These are phyloP conservation scores for Lachnellula cervina DNA, from an alignment of 2,329 filamentous ascomycete species.

Conservation along the genomic window DNA sequence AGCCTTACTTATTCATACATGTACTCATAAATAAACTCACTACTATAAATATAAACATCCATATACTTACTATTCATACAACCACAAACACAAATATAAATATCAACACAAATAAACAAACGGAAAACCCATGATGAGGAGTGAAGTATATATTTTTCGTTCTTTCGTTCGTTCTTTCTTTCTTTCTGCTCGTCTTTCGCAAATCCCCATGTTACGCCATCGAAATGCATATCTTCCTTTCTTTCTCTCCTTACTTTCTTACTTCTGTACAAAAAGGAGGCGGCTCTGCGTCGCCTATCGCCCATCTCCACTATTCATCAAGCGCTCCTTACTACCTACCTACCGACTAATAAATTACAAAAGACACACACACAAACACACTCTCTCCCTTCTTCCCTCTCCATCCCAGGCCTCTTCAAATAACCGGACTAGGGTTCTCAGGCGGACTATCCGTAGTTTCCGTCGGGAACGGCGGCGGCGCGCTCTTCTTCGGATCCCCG, in stretches of 20 bases:
- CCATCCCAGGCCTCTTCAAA: background rate
- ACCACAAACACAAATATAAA: no score
- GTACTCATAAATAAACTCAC: no score
- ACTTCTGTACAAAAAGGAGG: no score
- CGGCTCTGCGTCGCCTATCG: no score
- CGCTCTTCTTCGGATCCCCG: constrained; percentile 47
- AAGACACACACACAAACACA: background rate
- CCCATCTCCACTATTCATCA: background rate
- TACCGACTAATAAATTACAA: no score
- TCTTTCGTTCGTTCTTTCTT: background rate
- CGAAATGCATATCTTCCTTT: no score
- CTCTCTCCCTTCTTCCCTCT: background rate
- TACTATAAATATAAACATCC: no score
- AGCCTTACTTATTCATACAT: no score
- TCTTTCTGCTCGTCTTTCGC: background rate
- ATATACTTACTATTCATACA: no score
- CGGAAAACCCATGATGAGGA: background rate
- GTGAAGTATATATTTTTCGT: background rate
- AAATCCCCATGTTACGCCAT: no score
- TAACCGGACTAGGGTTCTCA: constrained; percentile 11
- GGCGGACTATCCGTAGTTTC: constrained; percentile 32
- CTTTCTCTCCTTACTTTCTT: no score
- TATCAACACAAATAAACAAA: background rate
- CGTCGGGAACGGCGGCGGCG: constrained; percentile 51
- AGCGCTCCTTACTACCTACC: background rate